phyloP scores from a whole-genome alignment of 441 rosid species.

The Bruguiera hainesii region DNA sequence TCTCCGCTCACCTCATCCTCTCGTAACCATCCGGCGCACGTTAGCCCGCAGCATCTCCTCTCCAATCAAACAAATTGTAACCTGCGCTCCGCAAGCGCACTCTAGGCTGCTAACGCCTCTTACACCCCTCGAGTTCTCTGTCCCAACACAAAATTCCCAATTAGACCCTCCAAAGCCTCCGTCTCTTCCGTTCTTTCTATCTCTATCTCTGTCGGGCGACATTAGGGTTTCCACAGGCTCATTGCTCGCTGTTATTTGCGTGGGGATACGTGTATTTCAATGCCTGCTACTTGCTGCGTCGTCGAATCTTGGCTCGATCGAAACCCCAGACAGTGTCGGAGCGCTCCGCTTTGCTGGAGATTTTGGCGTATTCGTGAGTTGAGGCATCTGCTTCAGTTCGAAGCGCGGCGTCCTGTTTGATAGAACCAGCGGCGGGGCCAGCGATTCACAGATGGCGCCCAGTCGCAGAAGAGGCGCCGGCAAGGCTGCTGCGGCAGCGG shows the following conservation, averaged over 20 bases:
- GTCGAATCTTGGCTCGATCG: conserved; percentile 28
- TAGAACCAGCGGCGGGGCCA: conserved; percentile 6
- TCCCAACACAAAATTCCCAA: conserved; percentile 14
- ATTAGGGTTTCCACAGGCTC: conserved; percentile 37
- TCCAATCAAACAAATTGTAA: conserved; percentile 4
- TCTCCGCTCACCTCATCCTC: background rate
- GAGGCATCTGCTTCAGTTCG: conserved; percentile 3
- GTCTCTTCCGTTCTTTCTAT: background rate
- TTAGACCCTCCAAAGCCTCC: background rate
- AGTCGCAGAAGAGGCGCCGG: conserved; percentile 62
- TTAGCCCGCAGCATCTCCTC: background rate
- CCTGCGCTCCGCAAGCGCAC: conserved; percentile 21
- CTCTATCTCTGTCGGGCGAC: conserved; percentile 4
- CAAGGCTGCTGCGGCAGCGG: conserved; percentile 71
- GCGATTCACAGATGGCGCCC: conserved; percentile 62
- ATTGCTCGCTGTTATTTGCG: conserved; percentile 11
- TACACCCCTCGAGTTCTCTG: conserved; percentile 9
- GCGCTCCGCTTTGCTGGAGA: conserved; percentile 35
- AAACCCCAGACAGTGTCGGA: conserved; percentile 43
- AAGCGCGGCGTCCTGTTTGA: conserved; percentile 19
- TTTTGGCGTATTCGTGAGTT: conserved; percentile 32
- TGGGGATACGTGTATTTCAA: conserved; percentile 33
- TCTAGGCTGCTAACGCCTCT: conserved; percentile 20
- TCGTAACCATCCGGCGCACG: conserved; percentile 7
- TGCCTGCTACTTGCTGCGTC: conserved; percentile 43